Conservation (phyloP, 176 grass and related monocot genomes). For the Zoysia japonica region DNA sequence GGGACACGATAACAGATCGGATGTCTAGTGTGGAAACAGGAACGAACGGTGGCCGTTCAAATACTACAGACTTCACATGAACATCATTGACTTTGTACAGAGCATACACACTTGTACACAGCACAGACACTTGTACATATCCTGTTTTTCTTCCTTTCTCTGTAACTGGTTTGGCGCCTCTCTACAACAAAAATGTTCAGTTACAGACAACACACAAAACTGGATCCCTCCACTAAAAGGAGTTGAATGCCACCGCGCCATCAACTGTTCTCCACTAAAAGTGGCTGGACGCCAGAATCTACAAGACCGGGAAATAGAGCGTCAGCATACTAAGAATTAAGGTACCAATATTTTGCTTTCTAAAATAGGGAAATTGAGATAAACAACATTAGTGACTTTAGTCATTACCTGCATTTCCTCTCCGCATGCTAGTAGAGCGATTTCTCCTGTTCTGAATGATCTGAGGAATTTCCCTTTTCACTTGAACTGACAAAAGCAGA, state of each 20-base stretch:
- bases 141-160: too few species aligned
- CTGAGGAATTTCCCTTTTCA: slow-evolving; percentile 54
- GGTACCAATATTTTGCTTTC: neutral
- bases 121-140: too few species aligned
- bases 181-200: neutral
- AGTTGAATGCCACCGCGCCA: neutral
- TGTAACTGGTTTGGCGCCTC: too few species aligned
- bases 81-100: too few species aligned
- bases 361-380: neutral
- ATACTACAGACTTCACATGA: too few species aligned
- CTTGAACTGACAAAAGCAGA: slow-evolving; percentile 43
- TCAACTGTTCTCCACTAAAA: slow-evolving; percentile 48
- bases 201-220: slow-evolving; percentile 11
- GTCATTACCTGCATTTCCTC: slow-evolving; percentile 49
- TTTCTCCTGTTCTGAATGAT: slow-evolving; percentile 41
- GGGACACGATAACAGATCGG: too few species aligned
- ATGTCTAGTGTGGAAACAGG: too few species aligned
- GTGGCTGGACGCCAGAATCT: slow-evolving; percentile 51
- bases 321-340: slow-evolving; percentile 10
- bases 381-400: neutral
- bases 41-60: too few species aligned
- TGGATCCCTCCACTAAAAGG: neutral
- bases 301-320: neutral
- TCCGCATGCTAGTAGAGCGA: slow-evolving; percentile 10
- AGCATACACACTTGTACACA: too few species aligned